phyloP scores from a whole-genome alignment of 805 yeast species.

The Ogataea wickerhamii region DNA sequence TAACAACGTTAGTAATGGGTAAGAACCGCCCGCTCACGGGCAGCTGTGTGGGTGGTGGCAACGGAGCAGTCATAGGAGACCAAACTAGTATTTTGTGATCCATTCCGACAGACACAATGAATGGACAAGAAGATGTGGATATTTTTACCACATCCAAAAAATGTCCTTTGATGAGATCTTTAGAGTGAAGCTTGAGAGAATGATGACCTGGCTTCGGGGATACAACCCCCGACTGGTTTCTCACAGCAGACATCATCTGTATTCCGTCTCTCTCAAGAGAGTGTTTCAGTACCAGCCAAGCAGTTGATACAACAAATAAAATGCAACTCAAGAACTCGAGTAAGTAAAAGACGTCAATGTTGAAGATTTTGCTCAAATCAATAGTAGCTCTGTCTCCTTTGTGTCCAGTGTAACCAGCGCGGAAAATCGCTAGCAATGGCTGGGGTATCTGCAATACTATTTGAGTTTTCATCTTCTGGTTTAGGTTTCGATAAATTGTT shows the following conservation, averaged over 20 bases:
- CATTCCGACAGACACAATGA: conserved; percentile 66
- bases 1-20: conserved; percentile 58
- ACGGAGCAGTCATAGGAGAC: conserved; percentile 58
- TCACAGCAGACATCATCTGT: conserved; percentile 2
- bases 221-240: too few relatives aligned
- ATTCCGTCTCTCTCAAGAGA: conserved; percentile 30
- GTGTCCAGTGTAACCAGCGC: conserved; percentile 1
- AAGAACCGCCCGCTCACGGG: conserved; percentile 45
- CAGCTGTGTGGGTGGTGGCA: conserved; percentile 43
- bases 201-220: conserved; percentile 13
- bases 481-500: conserved; percentile 6
- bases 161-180: conserved; percentile 50
- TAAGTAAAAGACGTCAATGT: conserved; percentile 47
- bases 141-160: conserved; percentile 59
- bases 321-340: conserved; percentile 54
- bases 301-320: conserved; percentile 47
- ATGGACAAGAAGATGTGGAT: conserved; percentile 58
- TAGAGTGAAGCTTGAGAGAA: conserved; percentile 25
- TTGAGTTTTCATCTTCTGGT: conserved; percentile 6
- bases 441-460: conserved; percentile 23
- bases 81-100: conserved; percentile 71
- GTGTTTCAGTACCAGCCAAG: conserved; percentile 42
- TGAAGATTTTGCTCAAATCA: conserved; percentile 32
- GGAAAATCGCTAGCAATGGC: conserved; percentile 24
- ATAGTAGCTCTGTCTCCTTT: conserved; percentile 9